These are phyloP conservation scores for Hemisphaericaspora subhashii DNA, from an alignment of 1,139 yeast genomes.

Conservation along the genomic window DNA sequence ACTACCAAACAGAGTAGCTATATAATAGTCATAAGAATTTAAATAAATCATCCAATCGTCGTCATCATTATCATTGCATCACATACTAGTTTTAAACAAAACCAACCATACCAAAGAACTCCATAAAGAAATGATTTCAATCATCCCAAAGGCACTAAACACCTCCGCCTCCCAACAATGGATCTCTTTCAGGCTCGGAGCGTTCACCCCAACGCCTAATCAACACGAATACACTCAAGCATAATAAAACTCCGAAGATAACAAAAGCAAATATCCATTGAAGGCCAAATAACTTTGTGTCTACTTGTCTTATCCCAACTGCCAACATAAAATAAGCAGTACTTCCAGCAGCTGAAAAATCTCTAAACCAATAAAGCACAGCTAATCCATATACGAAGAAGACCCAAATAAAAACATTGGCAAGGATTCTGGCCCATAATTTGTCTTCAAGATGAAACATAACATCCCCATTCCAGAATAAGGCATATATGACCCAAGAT, in stretches of 20 bases:
- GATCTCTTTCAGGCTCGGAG: constrained; percentile 23
- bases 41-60: no score
- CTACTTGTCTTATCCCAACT: constrained; percentile 67
- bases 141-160: no score
- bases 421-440: constrained; percentile 62
- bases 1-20: no score
- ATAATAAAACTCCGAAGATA: constrained; percentile 55
- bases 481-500: constrained; percentile 68
- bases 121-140: no score
- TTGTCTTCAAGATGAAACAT: constrained; percentile 52
- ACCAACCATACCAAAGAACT: no score
- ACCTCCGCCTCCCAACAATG: no score
- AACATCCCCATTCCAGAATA: constrained; percentile 86
- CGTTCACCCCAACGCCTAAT: constrained; percentile 21
- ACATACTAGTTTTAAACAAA: no score
- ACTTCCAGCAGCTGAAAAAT: constrained; percentile 69
- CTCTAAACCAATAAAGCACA: constrained; percentile 59
- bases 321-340: constrained; percentile 60
- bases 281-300: constrained; percentile 66
- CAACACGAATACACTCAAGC: constrained; percentile 48
- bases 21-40: no score
- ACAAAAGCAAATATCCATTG: constrained; percentile 84
- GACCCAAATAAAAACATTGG: constrained; percentile 78
- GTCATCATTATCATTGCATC: no score
- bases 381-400: constrained; percentile 65